Conservation (phyloP, 495 filamentous ascomycete genomes). For the Rhizodiscina lignyota region DNA sequence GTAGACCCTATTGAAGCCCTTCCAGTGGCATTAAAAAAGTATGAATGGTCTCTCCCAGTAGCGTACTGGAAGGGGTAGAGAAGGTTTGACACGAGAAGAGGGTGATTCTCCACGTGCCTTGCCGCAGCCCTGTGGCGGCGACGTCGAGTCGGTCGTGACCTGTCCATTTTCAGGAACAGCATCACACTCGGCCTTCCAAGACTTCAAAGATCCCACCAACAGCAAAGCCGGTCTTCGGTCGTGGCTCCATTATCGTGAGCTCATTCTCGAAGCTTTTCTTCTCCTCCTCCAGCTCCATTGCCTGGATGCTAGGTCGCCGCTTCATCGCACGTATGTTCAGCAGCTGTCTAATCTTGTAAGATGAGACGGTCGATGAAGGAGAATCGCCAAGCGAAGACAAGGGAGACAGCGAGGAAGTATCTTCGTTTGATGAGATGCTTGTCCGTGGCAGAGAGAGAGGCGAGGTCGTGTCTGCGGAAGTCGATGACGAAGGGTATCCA, state of each 20-base stretch:
- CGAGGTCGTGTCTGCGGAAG: neutral
- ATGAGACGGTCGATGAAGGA: slow-evolving; percentile 6
- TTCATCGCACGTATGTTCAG: slow-evolving; percentile 10
- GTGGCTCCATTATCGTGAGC: slow-evolving; percentile 19
- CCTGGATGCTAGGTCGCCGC: slow-evolving; percentile 16
- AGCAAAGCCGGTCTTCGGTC: slow-evolving; percentile 9
- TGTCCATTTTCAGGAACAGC: no score
- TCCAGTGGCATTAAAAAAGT: no score
- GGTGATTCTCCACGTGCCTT: no score
- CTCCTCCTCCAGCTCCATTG: slow-evolving; percentile 22
- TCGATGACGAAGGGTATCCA: slow-evolving; percentile 3
- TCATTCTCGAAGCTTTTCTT: slow-evolving; percentile 13
- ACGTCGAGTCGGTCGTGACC: no score
- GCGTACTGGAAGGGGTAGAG: no score
- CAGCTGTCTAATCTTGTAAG: slow-evolving; percentile 2
- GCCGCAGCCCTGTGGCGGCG: no score
- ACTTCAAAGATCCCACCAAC: slow-evolving; percentile 22
- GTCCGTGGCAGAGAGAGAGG: neutral
- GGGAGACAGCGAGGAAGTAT: neutral
- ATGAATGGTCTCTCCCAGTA: no score
- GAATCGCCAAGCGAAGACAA: slow-evolving; percentile 8
- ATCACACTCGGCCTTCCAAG: slow-evolving; percentile 16
- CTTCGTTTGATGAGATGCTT: neutral
- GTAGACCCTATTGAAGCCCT: no score
- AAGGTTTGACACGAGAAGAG: no score